Percentiles rank a stretch among this genome's conserved stretches.
Conservation (phyloP, 106 monocot species). For the Allium sativum region DNA sequence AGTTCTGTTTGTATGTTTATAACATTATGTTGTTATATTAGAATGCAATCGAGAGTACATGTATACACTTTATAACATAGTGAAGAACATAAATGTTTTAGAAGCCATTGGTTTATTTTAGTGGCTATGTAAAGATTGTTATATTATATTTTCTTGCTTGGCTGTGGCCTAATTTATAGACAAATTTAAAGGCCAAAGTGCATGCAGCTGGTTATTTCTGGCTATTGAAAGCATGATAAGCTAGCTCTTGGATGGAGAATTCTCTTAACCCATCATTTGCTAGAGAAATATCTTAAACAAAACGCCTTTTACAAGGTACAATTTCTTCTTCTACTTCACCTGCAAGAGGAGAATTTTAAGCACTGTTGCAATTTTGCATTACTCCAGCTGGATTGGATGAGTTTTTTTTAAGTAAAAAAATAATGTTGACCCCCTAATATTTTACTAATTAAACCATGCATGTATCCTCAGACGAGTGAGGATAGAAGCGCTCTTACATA, state of each 20-base stretch:
- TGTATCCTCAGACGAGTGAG: no score
- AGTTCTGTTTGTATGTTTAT: no score
- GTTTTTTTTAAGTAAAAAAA: no score
- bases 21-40: no score
- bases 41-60: no score
- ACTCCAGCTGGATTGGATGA: no score
- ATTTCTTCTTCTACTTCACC: not conserved
- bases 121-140: not conserved
- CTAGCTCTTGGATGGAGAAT: conserved; percentile 97
- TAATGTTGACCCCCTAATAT: no score
- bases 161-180: conserved; percentile 6
- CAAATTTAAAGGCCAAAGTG: conserved; percentile 1
- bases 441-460: no score
- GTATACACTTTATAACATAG: not conserved
- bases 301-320: conserved; percentile 98
- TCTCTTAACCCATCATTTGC: conserved; percentile 78
- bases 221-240: conserved; percentile 1
- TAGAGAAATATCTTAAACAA: conserved; percentile 61
- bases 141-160: not conserved
- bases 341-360: not conserved
- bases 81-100: conserved; percentile 6
- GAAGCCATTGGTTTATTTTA: conserved; percentile 13
- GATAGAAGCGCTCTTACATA: no score
- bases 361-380: no score
- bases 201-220: conserved; percentile 2